Percentiles rank a stretch among this genome's conserved stretches.
Evolutionary conservation across 345 rosid genomes (phyloP).

Genomic region (Aurinia saxatilis): DNA sequence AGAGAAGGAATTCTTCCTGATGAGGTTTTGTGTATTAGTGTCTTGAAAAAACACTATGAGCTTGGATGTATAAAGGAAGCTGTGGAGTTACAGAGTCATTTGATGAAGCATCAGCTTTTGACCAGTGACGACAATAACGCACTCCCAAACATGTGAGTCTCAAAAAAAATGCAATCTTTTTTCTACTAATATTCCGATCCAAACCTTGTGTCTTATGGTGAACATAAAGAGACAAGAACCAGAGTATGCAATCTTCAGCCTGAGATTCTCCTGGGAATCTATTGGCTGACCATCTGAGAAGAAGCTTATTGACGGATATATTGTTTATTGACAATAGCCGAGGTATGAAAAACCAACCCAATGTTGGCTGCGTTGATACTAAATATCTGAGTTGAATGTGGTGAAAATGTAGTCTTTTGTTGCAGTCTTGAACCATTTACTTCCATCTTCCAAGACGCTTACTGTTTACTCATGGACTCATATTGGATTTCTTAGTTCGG

Average conservation of each 20-base stretch:
- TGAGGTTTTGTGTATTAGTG: constrained; percentile 45
- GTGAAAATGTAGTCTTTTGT: constrained; percentile 1
- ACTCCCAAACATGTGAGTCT: neutral
- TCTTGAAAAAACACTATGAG: constrained; percentile 56
- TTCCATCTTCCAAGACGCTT: no score
- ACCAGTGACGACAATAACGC: constrained; percentile 10
- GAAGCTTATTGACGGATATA: constrained; percentile 1
- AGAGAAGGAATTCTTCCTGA: constrained; percentile 47
- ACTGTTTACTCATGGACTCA: no score
- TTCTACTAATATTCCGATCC: neutral
- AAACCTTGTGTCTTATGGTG: constrained; percentile 10
- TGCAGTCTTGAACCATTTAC: neutral
- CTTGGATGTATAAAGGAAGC: constrained; percentile 45
- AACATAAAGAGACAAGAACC: constrained; percentile 15
- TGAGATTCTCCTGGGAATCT: constrained; percentile 4
- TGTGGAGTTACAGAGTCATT: constrained; percentile 34
- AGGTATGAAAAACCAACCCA: constrained; percentile 10
- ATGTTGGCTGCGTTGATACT: neutral
- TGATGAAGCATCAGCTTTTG: constrained; percentile 39
- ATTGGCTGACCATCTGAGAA: neutral
- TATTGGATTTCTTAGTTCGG: no score
- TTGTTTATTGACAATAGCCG: constrained; percentile 4
- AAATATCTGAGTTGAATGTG: neutral
- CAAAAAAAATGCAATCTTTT: no score
- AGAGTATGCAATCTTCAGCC: neutral